Conservation (phyloP, 345 rosid species). For the Arabidopsis arenosa region DNA sequence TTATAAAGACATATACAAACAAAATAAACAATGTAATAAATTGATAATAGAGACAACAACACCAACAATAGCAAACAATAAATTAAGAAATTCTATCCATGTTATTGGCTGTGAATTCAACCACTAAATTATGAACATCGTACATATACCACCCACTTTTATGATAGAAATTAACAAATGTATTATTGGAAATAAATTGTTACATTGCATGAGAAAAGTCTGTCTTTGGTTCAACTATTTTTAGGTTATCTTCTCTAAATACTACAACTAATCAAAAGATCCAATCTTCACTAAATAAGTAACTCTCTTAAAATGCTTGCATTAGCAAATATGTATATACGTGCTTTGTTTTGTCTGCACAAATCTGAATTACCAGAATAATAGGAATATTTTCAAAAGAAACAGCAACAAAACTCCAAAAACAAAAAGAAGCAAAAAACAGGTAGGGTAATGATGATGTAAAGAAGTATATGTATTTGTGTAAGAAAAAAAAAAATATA, state of each 20-base stretch:
- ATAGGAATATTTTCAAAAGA: conserved; percentile 37
- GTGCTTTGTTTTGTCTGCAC: conserved; percentile 27
- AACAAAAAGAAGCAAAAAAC: conserved; percentile 31
- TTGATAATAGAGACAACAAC: conserved; percentile 39
- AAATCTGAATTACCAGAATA: conserved; percentile 37
- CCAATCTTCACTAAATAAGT: background rate
- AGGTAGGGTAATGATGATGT: conserved; percentile 50
- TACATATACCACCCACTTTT: conserved; percentile 36
- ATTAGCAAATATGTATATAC: conserved; percentile 1
- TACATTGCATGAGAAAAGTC: conserved; percentile 34
- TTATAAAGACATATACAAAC: conserved; percentile 25
- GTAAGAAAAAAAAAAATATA: background rate
- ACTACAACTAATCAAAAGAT: conserved; percentile 19
- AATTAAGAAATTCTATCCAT: conserved; percentile 1
- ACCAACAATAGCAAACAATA: conserved; percentile 14
- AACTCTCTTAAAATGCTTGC: background rate
- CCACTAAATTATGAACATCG: conserved; percentile 39
- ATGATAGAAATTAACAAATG: background rate
- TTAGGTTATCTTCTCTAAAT: conserved; percentile 34
- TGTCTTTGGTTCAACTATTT: conserved; percentile 33
- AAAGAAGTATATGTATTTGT: conserved; percentile 29
- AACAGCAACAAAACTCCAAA: conserved; percentile 42
- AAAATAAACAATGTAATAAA: conserved; percentile 28
- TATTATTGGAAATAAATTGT: conserved; percentile 16
- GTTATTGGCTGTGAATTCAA: conserved; percentile 23